A percentile compares a stretch with the other conserved stretches of the same genome.
Conservation (phyloP, 768 basidiomycete genomes). For the Termitomyces sp. region DNA sequence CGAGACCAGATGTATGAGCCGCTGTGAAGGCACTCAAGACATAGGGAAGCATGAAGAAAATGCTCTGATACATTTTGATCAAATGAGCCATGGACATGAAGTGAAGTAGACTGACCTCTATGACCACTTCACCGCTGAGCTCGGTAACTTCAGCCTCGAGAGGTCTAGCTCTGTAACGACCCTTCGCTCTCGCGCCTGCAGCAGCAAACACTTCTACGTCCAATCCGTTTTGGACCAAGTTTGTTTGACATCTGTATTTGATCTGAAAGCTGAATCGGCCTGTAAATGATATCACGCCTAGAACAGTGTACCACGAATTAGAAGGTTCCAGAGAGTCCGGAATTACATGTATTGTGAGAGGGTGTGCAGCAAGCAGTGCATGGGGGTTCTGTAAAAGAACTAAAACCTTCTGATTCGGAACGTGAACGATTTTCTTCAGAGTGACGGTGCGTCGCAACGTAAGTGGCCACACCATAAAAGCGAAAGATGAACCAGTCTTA, state of each 20-base stretch:
- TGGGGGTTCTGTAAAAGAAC: constrained; percentile 26
- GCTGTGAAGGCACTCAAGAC: constrained; percentile 23
- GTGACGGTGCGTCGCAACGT: constrained; percentile 20
- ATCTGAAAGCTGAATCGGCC: constrained; percentile 19
- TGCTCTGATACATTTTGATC: constrained; percentile 15
- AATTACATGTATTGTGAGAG: constrained; percentile 21
- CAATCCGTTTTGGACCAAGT: constrained; percentile 18
- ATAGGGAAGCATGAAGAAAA: constrained; percentile 29
- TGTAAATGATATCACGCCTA: constrained; percentile 22
- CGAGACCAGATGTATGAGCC: constrained; percentile 22
- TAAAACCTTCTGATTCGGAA: constrained; percentile 17
- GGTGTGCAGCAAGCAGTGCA: constrained; percentile 21
- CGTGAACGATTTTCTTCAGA: constrained; percentile 18
- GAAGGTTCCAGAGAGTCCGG: constrained; percentile 19
- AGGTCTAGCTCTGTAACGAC: constrained; percentile 11
- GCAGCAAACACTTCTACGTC: constrained; percentile 17
- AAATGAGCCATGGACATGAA: not conserved
- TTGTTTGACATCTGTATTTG: constrained; percentile 19
- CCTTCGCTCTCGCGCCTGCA: constrained; percentile 19
- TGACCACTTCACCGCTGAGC: constrained; percentile 19
- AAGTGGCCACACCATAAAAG: constrained; percentile 24
- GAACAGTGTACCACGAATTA: constrained; percentile 20
- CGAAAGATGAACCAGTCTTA: not conserved
- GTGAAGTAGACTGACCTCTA: constrained; percentile 21
- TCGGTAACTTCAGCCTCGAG: constrained; percentile 14